A percentile compares a stretch with the other conserved stretches of the same genome.
phyloP scores from a whole-genome alignment of 2,329 filamentous ascomycete species.

The Clarireedia paspali region DNA sequence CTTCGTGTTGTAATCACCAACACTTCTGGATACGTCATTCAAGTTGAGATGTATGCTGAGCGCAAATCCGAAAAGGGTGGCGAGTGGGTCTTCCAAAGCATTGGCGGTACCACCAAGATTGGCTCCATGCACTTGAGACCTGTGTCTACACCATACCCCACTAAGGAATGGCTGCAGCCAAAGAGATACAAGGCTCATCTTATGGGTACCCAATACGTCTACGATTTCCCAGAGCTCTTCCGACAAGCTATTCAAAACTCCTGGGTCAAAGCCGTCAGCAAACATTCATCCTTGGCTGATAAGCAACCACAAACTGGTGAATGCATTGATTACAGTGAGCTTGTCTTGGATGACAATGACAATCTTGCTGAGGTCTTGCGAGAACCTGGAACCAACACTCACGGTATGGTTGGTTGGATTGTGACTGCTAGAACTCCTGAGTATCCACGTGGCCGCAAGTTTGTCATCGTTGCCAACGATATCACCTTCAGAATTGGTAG shows the following conservation, averaged over 20 bases:
- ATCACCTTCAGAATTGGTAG: conserved; percentile 99
- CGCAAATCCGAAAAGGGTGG: conserved; percentile 91
- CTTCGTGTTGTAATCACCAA: conserved; percentile 96
- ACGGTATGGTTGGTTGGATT: conserved; percentile 98
- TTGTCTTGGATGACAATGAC: conserved; percentile 91
- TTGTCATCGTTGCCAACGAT: conserved; percentile 96
- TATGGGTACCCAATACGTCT: conserved; percentile 99
- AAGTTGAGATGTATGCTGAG: conserved; percentile 96
- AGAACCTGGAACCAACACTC: conserved; percentile 89
- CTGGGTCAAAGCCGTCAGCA: conserved; percentile 71
- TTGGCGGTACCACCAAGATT: conserved; percentile 90
- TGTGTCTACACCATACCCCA: conserved; percentile 87
- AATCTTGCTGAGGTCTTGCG: conserved; percentile 88
- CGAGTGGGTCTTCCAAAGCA: conserved; percentile 97
- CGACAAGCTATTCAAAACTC: conserved; percentile 94
- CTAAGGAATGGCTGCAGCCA: conserved; percentile 97
- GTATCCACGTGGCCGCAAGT: conserved; percentile 85
- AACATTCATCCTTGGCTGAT: conserved; percentile 64
- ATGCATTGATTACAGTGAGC: conserved; percentile 88
- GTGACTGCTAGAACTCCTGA: conserved; percentile 92
- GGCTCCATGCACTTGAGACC: conserved; percentile 90
- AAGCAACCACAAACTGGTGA: conserved; percentile 81
- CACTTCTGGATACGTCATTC: conserved; percentile 94
- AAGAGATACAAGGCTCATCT: conserved; percentile 99
- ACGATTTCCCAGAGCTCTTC: conserved; percentile 99